Percentiles rank a stretch among this genome's conserved stretches.
Conservation (phyloP, 257 asterid genomes). For the Nicotiana knightiana region DNA sequence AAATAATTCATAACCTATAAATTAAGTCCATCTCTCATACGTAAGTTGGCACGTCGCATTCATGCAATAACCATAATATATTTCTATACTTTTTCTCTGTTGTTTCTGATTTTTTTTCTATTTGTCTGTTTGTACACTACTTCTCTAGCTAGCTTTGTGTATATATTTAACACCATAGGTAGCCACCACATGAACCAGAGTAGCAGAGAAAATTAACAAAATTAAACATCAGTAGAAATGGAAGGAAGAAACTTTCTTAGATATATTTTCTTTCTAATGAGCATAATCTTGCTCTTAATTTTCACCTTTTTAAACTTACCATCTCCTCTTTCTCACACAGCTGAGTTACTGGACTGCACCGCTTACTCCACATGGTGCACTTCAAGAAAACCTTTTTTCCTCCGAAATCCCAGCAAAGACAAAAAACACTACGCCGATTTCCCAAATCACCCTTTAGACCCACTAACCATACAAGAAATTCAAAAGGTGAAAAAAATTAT, state of each 20-base stretch:
- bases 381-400: constrained; percentile 44
- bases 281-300: constrained; percentile 38
- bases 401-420: constrained; percentile 16
- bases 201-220: neutral
- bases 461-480: constrained; percentile 61
- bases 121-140: neutral
- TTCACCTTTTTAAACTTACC: constrained; percentile 51
- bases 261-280: constrained; percentile 32
- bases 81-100: neutral
- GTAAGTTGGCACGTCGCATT: too few relatives aligned
- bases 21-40: too few relatives aligned
- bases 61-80: too few relatives aligned
- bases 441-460: constrained; percentile 91
- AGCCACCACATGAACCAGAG: neutral
- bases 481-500: constrained; percentile 33
- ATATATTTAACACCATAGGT: neutral
- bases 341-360: constrained; percentile 37
- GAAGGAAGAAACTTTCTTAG: constrained; percentile 45
- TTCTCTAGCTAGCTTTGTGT: neutral
- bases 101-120: too few relatives aligned
- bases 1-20: too few relatives aligned
- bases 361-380: constrained; percentile 47
- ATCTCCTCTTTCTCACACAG: constrained; percentile 33
- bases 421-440: constrained; percentile 38
- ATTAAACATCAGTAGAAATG: constrained; percentile 21